Evolutionary conservation across 163 green algal species (phyloP), one percentile per base, ranked within the genome.

Genomic region (Scenedesmus sp.): DNA sequence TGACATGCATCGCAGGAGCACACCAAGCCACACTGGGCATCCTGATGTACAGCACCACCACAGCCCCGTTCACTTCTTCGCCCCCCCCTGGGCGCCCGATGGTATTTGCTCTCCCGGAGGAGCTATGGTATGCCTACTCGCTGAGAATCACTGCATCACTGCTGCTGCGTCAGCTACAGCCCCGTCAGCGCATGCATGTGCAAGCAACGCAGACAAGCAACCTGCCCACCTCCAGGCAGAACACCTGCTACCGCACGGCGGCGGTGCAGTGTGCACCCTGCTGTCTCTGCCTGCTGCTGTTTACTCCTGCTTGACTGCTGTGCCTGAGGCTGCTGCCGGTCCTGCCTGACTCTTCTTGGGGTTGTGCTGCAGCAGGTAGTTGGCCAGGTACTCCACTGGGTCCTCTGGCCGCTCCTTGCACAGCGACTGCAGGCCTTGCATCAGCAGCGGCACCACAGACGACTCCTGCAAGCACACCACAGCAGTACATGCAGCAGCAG

Each of bases 351-450:
- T 16, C 88, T 95, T 93, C 81, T 96, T 92, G 2, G 96, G 96
- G 87, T 97, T 98, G 92, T 98, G 93, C 59, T 96, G 94, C n/a
- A 97, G 84, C 83, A 98, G 76, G 92, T 96, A 98, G 59, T 95
- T 93, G 16, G 95, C 96, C 33, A 98, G 87, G 85, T 93, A 97
- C 88, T 97, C 95, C 1, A 98, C 92, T 9, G 96, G 96, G 83
- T 98, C 94, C 16, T 96, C 94, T 40, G 96, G 96, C 78, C 96
- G 92, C 91, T 97, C 95, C 78, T 95, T 96, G 81, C 89, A 93
- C 37, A 96, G 78, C 3, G 89, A 92, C 73, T 95, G 93, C 86
- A 97, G 90, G 1, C 95, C 96, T 81, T 96, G 91, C 95, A 98
- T 97, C 22, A 98, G 81, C 37, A 96, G 85, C 0, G 96, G 95